Percentiles rank a stretch among this genome's conserved stretches.
Evolutionary conservation across 495 filamentous ascomycete species (phyloP).

Genomic region (Penicillium flavigenum): DNA sequence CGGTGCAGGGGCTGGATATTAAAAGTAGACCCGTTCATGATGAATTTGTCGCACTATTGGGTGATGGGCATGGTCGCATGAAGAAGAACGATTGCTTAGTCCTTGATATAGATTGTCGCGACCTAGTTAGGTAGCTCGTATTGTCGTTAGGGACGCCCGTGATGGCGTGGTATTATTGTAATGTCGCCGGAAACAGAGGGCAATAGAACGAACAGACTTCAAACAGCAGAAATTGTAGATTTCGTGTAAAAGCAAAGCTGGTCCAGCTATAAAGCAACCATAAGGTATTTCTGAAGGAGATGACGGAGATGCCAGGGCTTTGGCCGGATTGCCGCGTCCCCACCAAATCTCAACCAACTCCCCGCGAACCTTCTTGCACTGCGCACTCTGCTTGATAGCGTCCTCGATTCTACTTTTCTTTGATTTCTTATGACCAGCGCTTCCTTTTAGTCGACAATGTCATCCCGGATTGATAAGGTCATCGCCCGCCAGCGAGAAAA

Average conservation of each 20-base stretch:
- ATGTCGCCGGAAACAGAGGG: slow-evolving; percentile 1
- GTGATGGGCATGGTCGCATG: neutral
- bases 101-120: slow-evolving; percentile 1
- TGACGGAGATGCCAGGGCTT: slow-evolving; percentile 5
- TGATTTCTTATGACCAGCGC: neutral
- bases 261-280: neutral
- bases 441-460: slow-evolving; percentile 37
- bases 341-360: slow-evolving; percentile 23
- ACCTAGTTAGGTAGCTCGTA: neutral
- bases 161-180: neutral
- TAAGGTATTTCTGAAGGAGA: slow-evolving; percentile 2
- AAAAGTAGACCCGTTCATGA: slow-evolving; percentile 48
- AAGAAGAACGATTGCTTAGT: neutral
- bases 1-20: slow-evolving; percentile 61
- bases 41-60: neutral
- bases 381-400: slow-evolving; percentile 4
- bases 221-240: neutral
- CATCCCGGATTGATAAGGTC: slow-evolving; percentile 69
- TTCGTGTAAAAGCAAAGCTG: neutral
- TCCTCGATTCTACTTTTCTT: slow-evolving; percentile 1
- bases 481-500: slow-evolving; percentile 69
- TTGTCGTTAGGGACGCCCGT: neutral
- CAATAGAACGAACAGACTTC: neutral
- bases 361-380: slow-evolving; percentile 11
- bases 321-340: slow-evolving; percentile 19